These are phyloP conservation scores for Kodamaea sp. DNA, from an alignment of 1,139 yeast species.

Conservation along the genomic window DNA sequence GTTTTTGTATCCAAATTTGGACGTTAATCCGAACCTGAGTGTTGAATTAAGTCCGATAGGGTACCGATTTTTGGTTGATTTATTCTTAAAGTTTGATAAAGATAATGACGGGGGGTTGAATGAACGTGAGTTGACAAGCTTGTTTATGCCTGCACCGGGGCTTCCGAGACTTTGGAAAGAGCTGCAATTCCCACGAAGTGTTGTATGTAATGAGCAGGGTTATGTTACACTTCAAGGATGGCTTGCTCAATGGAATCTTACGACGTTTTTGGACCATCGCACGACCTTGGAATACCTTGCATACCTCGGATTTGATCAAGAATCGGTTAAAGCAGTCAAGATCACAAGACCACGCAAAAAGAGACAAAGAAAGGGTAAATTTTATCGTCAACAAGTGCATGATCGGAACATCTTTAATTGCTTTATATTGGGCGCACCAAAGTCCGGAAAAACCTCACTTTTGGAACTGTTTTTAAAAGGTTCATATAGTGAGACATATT, in stretches of 20 bases:
- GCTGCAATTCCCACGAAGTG: conserved; percentile 77
- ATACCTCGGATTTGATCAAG: conserved; percentile 70
- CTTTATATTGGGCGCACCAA: conserved; percentile 78
- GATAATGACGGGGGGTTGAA: conserved; percentile 95
- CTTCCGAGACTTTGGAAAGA: conserved; percentile 84
- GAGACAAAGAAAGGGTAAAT: conserved; percentile 59
- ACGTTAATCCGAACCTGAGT: conserved; percentile 71
- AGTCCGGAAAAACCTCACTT: conserved; percentile 81
- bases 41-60: conserved; percentile 95
- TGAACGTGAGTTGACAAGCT: conserved; percentile 58
- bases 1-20: conserved; percentile 72
- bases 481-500: conserved; percentile 63
- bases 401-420: conserved; percentile 93
- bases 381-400: conserved; percentile 63
- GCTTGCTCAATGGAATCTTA: conserved; percentile 98
- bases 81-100: conserved; percentile 80
- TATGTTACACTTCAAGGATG: conserved; percentile 93
- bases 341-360: conserved; percentile 76
- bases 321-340: conserved; percentile 59
- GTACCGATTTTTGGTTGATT: conserved; percentile 83
- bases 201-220: conserved; percentile 87
- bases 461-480: conserved; percentile 79
- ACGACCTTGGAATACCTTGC: conserved; percentile 87
- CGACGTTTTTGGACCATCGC: conserved; percentile 79
- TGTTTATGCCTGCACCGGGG: conserved; percentile 90